phyloP scores from a whole-genome alignment of 441 rosid species.

The Hypseocharis bilobata region DNA sequence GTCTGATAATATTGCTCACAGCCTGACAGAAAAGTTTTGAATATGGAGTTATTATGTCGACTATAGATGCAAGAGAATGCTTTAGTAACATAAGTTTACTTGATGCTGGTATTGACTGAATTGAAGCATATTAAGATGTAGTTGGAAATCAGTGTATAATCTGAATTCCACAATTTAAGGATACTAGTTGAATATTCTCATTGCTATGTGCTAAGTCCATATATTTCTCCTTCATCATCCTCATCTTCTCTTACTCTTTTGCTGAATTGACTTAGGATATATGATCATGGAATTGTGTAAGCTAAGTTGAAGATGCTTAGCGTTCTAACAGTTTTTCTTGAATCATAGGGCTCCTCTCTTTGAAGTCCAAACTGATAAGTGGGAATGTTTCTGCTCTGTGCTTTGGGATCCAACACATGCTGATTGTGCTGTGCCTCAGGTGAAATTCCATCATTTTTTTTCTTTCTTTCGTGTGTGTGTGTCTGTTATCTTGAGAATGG shows the following conservation, averaged over 20 bases:
- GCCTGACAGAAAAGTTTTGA: not conserved
- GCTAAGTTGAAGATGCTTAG: conserved; percentile 19
- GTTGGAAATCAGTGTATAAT: not conserved
- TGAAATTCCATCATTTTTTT: conserved; percentile 15
- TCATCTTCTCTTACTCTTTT: not conserved
- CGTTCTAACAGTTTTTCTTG: conserved; percentile 8
- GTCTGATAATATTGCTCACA: not conserved
- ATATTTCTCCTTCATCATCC: not conserved
- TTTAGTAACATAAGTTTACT: not conserved
- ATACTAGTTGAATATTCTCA: not conserved
- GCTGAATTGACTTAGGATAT: not conserved
- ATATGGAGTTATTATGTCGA: not conserved
- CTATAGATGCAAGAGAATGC: not conserved
- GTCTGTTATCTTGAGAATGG: not conserved
- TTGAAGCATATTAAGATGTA: not conserved
- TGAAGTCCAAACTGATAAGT: conserved; percentile 76
- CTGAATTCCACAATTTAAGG: not conserved
- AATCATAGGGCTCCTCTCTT: conserved; percentile 73
- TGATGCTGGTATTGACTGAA: not conserved
- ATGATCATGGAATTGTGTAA: not conserved
- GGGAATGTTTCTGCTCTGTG: conserved; percentile 85
- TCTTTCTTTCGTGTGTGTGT: conserved; percentile 5
- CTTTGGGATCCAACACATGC: conserved; percentile 78
- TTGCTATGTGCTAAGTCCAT: not conserved
- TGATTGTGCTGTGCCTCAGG: conserved; percentile 91